Conservation (phyloP, 495 filamentous ascomycete genomes). For the Trichoderma reesei region DNA sequence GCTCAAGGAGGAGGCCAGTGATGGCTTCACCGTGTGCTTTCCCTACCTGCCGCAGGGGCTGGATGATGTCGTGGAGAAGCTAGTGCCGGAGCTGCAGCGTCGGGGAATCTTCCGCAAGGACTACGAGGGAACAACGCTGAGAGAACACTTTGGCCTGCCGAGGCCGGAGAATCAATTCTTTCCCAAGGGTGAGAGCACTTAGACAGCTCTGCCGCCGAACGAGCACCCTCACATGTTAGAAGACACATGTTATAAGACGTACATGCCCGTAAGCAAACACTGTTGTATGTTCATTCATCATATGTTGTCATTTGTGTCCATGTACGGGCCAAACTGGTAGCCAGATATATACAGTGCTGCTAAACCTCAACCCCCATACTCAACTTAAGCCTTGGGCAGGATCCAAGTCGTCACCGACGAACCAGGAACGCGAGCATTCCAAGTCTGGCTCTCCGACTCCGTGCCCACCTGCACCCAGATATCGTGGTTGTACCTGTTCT, state of each 20-base stretch:
- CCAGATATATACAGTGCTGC: not conserved
- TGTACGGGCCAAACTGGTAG: not conserved
- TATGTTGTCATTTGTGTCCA: not conserved
- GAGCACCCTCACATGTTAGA: too few relatives aligned
- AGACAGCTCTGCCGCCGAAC: too few relatives aligned
- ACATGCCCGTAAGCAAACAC: too few relatives aligned
- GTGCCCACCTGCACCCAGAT: constrained; percentile 36
- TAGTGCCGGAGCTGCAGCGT: constrained; percentile 44
- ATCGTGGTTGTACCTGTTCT: constrained; percentile 44
- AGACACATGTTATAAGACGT: too few relatives aligned
- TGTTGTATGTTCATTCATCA: not conserved
- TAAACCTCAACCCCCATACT: not conserved
- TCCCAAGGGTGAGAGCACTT: not conserved
- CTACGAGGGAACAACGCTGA: constrained; percentile 29
- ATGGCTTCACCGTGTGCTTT: constrained; percentile 40
- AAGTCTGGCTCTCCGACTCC: constrained; percentile 31
- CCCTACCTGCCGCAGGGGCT: constrained; percentile 43
- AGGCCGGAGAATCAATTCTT: constrained; percentile 45
- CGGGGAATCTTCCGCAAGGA: constrained; percentile 42
- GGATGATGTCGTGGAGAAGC: constrained; percentile 36
- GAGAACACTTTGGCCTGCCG: constrained; percentile 43
- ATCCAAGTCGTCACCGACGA: constrained; percentile 46
- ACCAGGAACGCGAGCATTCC: constrained; percentile 39
- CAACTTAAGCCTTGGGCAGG: constrained; percentile 23
- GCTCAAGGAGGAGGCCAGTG: constrained; percentile 34